phyloP scores from a whole-genome alignment of 2,329 filamentous ascomycete species.

The Nannizzia gypsea region DNA sequence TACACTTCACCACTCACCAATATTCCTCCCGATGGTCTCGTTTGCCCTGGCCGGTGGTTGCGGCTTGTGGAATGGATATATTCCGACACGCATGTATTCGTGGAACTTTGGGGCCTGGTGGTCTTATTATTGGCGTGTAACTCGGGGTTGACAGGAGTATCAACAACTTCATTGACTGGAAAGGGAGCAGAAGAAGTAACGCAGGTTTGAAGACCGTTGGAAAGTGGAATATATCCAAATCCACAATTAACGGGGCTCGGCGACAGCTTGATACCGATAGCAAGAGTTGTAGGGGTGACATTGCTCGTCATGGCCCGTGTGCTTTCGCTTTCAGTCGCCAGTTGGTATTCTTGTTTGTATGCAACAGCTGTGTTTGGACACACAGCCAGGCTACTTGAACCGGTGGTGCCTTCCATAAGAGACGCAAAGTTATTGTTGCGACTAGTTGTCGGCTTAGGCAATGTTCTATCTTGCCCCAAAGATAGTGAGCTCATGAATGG shows the following conservation, averaged over 20 bases:
- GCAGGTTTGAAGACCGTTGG: slow-evolving; percentile 7
- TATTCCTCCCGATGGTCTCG: neutral
- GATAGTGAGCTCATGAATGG: slow-evolving; percentile 15
- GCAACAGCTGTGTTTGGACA: neutral
- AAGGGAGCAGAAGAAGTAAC: slow-evolving; percentile 5
- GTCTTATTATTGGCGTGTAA: neutral
- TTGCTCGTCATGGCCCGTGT: neutral
- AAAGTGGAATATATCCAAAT: slow-evolving; percentile 15
- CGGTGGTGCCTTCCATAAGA: slow-evolving; percentile 7
- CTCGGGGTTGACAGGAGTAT: neutral
- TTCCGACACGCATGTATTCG: slow-evolving; percentile 5
- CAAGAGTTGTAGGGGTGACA: slow-evolving; percentile 2
- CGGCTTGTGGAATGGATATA: slow-evolving; percentile 6
- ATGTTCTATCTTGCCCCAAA: slow-evolving; percentile 23
- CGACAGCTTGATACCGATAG: slow-evolving; percentile 6
- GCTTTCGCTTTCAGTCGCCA: slow-evolving; percentile 3
- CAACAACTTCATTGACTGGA: neutral
- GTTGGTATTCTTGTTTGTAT: slow-evolving; percentile 7
- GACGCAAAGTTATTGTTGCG: slow-evolving; percentile 12
- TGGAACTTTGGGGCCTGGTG: neutral
- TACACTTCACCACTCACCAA: slow-evolving; percentile 10
- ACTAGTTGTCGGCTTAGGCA: slow-evolving; percentile 25
- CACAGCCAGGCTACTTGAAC: slow-evolving; percentile 12
- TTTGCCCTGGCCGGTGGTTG: neutral
- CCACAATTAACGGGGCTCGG: slow-evolving; percentile 11